Percentiles rank a stretch among this genome's conserved stretches.
Conservation (phyloP, 2,329 filamentous ascomycete species). For the Periconia sp. region DNA sequence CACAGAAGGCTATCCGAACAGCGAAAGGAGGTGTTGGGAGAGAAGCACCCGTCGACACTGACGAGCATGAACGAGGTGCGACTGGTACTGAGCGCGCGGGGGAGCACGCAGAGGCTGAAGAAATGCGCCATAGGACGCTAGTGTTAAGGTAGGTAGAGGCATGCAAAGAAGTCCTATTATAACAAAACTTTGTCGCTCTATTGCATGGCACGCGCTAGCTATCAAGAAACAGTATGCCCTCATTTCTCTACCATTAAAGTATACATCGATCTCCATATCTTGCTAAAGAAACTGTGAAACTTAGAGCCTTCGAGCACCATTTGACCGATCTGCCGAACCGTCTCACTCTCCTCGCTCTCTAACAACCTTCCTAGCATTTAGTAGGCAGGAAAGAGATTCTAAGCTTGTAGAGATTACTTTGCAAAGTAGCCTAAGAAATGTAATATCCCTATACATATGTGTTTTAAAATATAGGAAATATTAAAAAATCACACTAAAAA, state of each 20-base stretch:
- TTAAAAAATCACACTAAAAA: not conserved
- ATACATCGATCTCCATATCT: not conserved
- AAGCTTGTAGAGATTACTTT: not conserved
- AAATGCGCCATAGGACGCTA: not conserved
- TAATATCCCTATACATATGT: not conserved
- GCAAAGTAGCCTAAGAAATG: not conserved
- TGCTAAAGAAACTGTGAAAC: not conserved
- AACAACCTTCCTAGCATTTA: not conserved
- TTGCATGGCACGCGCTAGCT: not conserved
- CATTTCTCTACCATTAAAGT: not conserved
- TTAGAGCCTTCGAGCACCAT: not conserved
- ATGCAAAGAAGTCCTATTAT: not conserved
- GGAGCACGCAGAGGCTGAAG: conserved; percentile 1
- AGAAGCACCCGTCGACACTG: not conserved
- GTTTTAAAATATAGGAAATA: not conserved
- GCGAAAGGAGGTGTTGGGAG: not conserved
- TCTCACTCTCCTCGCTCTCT: not conserved
- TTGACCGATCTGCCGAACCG: not conserved
- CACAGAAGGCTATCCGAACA: too few relatives aligned
- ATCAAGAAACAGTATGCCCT: not conserved
- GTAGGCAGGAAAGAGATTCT: not conserved
- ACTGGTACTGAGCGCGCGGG: not conserved
- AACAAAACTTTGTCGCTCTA: not conserved
- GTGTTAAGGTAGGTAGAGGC: not conserved
- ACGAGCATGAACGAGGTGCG: not conserved